Conservation (phyloP, 129 eudicot genomes). For the Cynara cardunculus region DNA sequence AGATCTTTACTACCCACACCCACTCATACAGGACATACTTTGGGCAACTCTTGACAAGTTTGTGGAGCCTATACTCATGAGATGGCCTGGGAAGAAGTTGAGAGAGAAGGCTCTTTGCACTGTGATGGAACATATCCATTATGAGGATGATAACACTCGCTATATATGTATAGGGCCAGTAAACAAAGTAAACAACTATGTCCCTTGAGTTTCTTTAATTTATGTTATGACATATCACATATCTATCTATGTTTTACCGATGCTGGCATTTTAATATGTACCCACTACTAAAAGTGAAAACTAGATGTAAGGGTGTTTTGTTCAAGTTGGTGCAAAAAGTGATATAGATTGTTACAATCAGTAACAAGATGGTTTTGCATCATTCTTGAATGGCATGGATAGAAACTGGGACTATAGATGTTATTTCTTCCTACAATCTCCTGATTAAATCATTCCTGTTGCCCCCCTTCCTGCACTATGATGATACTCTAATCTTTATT, state of each 20-base stretch:
- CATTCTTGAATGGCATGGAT: background rate
- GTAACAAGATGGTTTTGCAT: conserved; percentile 1
- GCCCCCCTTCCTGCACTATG: background rate
- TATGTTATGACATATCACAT: background rate
- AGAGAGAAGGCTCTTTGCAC: conserved; percentile 74
- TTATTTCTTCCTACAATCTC: background rate
- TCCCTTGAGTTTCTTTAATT: background rate
- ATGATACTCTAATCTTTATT: background rate
- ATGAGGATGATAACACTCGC: conserved; percentile 90
- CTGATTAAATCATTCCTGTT: background rate
- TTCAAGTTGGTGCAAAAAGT: background rate
- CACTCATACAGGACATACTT: conserved; percentile 75
- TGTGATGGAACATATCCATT: conserved; percentile 85
- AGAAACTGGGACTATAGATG: background rate
- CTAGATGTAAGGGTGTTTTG: background rate
- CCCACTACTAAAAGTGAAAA: background rate
- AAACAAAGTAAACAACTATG: conserved; percentile 54
- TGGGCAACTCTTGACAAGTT: conserved; percentile 78
- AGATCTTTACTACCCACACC: conserved; percentile 96
- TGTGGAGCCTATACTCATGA: conserved; percentile 73
- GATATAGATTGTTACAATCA: background rate
- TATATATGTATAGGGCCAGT: conserved; percentile 93
- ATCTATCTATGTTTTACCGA: background rate
- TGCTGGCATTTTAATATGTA: background rate
- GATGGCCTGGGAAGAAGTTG: conserved; percentile 83